Evolutionary conservation across 2,329 filamentous ascomycete genomes (phyloP).

Genomic region (Pseudopyrenochaeta lycopersici): DNA sequence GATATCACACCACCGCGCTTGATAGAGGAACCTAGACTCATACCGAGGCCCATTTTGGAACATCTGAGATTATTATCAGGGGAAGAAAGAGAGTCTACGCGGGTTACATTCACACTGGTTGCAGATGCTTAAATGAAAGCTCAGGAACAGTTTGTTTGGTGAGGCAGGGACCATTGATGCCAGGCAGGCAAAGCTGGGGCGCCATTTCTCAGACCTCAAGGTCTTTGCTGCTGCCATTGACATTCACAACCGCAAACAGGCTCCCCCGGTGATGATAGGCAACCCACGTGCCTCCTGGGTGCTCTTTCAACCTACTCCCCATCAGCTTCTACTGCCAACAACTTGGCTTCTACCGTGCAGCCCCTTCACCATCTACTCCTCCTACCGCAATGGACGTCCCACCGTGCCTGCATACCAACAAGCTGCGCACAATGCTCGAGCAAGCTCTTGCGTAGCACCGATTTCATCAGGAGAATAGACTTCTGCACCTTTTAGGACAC

Average conservation of each 20-base stretch:
- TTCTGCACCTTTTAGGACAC: too few species aligned
- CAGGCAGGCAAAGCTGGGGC: not conserved
- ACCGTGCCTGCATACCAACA: too few species aligned
- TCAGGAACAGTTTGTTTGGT: not conserved
- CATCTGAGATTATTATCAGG: not conserved
- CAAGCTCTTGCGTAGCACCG: too few species aligned
- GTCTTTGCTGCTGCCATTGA: not conserved
- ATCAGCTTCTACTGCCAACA: too few species aligned
- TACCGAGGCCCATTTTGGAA: not conserved
- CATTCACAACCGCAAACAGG: conserved; percentile 9
- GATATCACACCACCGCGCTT: not conserved
- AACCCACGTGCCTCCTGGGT: conserved; percentile 2
- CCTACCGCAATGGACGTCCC: too few species aligned
- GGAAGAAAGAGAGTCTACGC: not conserved
- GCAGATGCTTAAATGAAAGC: not conserved
- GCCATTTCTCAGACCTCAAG: not conserved
- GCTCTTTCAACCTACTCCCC: not conserved
- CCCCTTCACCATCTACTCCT: too few species aligned
- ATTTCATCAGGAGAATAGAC: too few species aligned
- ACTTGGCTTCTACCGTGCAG: not conserved
- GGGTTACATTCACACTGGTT: conserved; percentile 7
- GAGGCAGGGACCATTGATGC: not conserved
- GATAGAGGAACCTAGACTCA: not conserved
- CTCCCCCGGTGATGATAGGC: not conserved
- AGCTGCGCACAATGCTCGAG: too few species aligned